Percentiles rank a stretch among this genome's conserved stretches.
Evolutionary conservation across 495 filamentous ascomycete species (phyloP).

Genomic region (Trichocladium uniseriatum): DNA sequence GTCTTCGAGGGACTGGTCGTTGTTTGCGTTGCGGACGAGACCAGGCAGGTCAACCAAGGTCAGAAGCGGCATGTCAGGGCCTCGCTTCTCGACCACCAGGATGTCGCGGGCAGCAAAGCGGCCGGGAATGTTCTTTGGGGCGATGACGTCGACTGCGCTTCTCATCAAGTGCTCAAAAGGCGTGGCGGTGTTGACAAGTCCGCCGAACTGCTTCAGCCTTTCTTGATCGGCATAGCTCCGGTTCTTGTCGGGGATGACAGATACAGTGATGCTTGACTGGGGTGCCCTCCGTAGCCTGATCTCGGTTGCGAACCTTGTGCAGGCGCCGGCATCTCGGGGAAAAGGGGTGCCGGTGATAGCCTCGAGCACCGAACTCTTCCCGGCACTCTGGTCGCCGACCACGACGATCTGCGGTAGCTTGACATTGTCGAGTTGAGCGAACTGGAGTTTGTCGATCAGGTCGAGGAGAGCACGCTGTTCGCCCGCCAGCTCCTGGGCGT

Average conservation of each 20-base stretch:
- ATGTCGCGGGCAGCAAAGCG: constrained; percentile 38
- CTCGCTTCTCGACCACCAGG: constrained; percentile 44
- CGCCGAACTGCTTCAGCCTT: constrained; percentile 38
- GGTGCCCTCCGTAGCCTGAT: constrained; percentile 38
- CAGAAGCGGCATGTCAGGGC: constrained; percentile 44
- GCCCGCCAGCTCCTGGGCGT: constrained; percentile 28
- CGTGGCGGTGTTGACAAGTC: constrained; percentile 20
- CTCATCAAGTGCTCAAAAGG: constrained; percentile 31
- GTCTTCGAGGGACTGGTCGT: constrained; percentile 38
- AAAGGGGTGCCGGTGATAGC: constrained; percentile 63
- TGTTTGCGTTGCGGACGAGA: constrained; percentile 40
- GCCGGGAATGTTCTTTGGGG: constrained; percentile 30
- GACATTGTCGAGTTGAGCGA: constrained; percentile 33
- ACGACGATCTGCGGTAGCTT: constrained; percentile 62
- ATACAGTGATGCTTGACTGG: constrained; percentile 35
- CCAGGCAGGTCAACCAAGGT: constrained; percentile 51
- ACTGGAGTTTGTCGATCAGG: constrained; percentile 34
- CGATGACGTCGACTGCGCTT: constrained; percentile 29
- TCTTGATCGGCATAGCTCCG: constrained; percentile 28
- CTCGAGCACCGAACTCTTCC: constrained; percentile 68
- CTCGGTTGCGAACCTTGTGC: constrained; percentile 63
- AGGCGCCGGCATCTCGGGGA: constrained; percentile 52
- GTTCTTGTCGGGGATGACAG: constrained; percentile 43
- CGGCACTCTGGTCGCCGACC: constrained; percentile 62
- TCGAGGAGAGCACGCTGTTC: constrained; percentile 31